phyloP scores from a whole-genome alignment of 2,329 filamentous ascomycete species.

The Cytospora schulzeri region DNA sequence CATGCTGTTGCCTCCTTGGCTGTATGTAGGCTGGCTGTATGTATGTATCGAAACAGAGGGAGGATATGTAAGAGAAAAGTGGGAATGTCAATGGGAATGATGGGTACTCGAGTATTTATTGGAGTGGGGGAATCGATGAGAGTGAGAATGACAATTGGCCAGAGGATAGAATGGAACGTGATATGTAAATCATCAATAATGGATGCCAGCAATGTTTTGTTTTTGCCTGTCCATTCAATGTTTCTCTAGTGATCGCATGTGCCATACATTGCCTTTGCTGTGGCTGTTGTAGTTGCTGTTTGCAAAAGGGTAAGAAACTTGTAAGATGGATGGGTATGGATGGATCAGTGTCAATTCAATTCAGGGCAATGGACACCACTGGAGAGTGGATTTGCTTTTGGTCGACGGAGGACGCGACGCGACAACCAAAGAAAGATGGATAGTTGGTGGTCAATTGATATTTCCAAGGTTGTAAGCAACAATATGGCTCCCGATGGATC shows the following conservation, averaged over 20 bases:
- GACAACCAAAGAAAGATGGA: conserved; percentile 8
- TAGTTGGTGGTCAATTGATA: conserved; percentile 6
- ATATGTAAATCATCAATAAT: conserved; percentile 19
- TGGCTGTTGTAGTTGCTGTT: neutral
- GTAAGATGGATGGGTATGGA: neutral
- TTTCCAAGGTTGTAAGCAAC: conserved; percentile 7
- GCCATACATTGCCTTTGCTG: neutral
- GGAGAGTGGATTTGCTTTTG: neutral
- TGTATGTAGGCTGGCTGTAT: neutral
- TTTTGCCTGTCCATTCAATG: conserved; percentile 11
- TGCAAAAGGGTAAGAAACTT: neutral
- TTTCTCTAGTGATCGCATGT: neutral
- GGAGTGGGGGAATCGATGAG: neutral
- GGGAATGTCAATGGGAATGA: neutral
- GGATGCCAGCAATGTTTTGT: neutral
- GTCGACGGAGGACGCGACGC: conserved; percentile 13
- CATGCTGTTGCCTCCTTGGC: conserved; percentile 20
- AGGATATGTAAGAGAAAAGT: neutral
- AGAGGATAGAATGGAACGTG: conserved; percentile 12
- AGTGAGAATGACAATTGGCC: neutral
- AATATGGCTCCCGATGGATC: conserved; percentile 15
- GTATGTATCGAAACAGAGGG: neutral
- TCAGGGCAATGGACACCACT: neutral
- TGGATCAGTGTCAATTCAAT: neutral
- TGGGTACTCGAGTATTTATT: neutral